Base-by-base conservation (phyloP, 2,329 filamentous ascomycete genomes). In the Whalleya microplaca region DNA sequence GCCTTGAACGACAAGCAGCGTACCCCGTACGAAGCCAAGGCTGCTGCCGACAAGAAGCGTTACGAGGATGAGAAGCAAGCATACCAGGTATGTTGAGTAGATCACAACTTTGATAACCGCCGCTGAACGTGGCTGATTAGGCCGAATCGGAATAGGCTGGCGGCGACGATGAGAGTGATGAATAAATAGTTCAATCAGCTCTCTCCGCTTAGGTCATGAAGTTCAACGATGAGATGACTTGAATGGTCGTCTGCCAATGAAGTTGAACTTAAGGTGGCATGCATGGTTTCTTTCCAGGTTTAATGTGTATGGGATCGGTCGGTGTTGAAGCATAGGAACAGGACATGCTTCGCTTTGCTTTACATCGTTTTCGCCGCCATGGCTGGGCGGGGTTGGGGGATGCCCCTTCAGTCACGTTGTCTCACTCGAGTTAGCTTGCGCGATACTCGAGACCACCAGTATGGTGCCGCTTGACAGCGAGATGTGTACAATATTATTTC, bases 31-130 rank as follows among this genome's bases (percentile, higher is more conserved):
- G 94, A 98, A 80, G 90, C 91, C 75, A 98, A 98, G 89, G 95
- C 95, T 73, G 91, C 90, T 50, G 83, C 89, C 64, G 95, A 99
- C 81, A 99, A 98, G 91, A 96, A 98, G 89, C 89, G 95, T 62
- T 99, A 98, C 75, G 94, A 98, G 78, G 91, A 96, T 68, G 92
- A 98, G 86, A 99, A 99, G 86, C 88, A 89, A 66, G 90, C 86
- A 65, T 99, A 96, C 84, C 88, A 92, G 72, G 92, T 96, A 82
- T 82, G 88, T 78, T 43, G 29, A 21, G 29, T 7, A 16, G 9
- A 6, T 50, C 46, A 43, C 21, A 56, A 51, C 32, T 41, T 52
- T 48, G 55, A 48, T 47, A 51, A 58, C 29, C 57, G 56, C 57
- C 61, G 51, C 55, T 63, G 47, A 62, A 50, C 37, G 42, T 54